phyloP scores from a whole-genome alignment of 2,329 filamentous ascomycete species.

The Phialophora verrucosa region DNA sequence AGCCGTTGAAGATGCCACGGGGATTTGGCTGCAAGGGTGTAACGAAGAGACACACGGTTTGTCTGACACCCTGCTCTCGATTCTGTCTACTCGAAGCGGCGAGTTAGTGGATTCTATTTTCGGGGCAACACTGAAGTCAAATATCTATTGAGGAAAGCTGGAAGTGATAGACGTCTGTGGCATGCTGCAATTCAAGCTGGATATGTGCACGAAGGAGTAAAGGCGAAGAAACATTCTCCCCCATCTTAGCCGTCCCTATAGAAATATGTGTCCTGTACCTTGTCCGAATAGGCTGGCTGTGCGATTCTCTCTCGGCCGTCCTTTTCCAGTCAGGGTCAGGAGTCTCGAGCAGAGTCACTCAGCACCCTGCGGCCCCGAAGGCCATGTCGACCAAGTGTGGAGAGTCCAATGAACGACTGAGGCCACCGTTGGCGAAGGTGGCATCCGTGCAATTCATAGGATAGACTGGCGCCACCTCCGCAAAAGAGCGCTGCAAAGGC shows the following conservation, averaged over 20 bases:
- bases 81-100: constrained; percentile 74
- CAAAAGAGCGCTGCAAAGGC: constrained; percentile 18
- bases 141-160: constrained; percentile 20
- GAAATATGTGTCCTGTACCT: neutral
- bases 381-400: constrained; percentile 13
- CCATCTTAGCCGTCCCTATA: neutral
- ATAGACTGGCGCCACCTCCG: constrained; percentile 24
- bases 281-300: neutral
- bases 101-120: constrained; percentile 81
- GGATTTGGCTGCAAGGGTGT: constrained; percentile 92
- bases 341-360: neutral
- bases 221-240: neutral
- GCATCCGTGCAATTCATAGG: constrained; percentile 11
- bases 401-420: constrained; percentile 12
- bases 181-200: neutral
- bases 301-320: neutral
- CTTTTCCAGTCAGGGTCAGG: neutral
- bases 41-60: constrained; percentile 90
- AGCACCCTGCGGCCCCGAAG: neutral
- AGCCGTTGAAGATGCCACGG: constrained; percentile 72
- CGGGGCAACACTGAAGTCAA: constrained; percentile 42
- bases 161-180: neutral
- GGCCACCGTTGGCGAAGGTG: neutral
- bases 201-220: neutral
- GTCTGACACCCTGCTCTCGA: constrained; percentile 80